Percentiles rank a stretch among this genome's conserved stretches.
Conservation (phyloP, 83 land plant species). For the Picea abies region DNA sequence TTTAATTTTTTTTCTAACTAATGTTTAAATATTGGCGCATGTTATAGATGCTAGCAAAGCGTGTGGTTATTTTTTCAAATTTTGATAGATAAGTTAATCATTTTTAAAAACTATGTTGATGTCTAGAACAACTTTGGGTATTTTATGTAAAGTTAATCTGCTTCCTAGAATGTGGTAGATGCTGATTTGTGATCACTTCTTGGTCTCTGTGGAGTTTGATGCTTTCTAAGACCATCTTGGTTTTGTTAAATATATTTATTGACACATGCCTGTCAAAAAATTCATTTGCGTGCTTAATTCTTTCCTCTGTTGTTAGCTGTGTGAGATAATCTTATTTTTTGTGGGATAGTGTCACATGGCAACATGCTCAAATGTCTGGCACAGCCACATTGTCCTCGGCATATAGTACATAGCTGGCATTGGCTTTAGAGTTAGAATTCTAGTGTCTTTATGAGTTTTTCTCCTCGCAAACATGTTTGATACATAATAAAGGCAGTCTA, state of each 20-base stretch:
- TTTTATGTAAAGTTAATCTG: too few relatives aligned
- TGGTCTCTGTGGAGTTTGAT: too few relatives aligned
- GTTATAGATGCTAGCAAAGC: neutral
- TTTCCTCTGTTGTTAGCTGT: neutral
- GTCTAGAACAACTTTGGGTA: too few relatives aligned
- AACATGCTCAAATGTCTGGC: neutral
- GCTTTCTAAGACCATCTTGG: too few relatives aligned
- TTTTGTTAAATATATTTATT: too few relatives aligned
- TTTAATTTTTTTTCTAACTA: too few relatives aligned
- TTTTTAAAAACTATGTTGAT: too few relatives aligned
- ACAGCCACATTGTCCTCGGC: neutral
- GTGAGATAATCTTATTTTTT: neutral
- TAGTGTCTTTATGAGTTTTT: neutral
- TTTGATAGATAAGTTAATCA: neutral
- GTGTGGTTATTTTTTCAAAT: neutral
- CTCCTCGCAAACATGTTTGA: neutral
- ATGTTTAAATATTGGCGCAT: neutral
- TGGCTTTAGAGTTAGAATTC: neutral
- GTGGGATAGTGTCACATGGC: neutral
- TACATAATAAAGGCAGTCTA: neutral
- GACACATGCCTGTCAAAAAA: neutral
- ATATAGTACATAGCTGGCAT: neutral
- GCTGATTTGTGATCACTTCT: too few relatives aligned
- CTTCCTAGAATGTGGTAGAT: too few relatives aligned
- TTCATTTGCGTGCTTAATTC: neutral